Base-by-base conservation (phyloP, 2,329 filamentous ascomycete genomes). In the Davidsoniella virescens region DNA sequence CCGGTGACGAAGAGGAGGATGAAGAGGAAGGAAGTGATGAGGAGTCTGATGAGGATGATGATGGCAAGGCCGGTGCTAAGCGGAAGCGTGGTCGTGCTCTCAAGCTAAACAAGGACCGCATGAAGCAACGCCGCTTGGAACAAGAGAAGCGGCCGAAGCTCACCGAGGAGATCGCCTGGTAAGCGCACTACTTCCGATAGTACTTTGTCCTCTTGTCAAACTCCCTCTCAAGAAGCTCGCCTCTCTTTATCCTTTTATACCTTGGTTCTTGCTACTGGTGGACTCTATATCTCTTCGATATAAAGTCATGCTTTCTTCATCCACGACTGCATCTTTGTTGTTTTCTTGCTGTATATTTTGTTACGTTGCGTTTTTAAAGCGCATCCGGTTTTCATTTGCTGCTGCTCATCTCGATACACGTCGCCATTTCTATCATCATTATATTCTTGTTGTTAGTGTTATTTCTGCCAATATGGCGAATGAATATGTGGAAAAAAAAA, bases 21-120 rank as follows among this genome's bases (percentile, higher is more conserved):
- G 70, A 73, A 2, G 75, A 73, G 1, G 76, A 76, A 17, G 76
- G 78, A 10, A 72, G 72, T 5, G 75, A 76, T 33, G 68, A 68
- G 5, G 70, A 72, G 25, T 71, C 72, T 56, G 71, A 71, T 7
- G 73, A 73, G 48, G 73, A 72, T 47, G 49, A 53, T 70, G 69
- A 69, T 56, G 72, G 76, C 59, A 68, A 69, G 65, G 70, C 65
- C 3, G 78, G 68, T 64, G 79, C 65, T 53, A 75, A 74, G 65
- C 65, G 71, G 58, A 73, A 74, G 68, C 69, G 70, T 53, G 70
- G 66, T 54, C 62, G 63, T 25, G 70, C 65, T 39, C 63, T 68
- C 56, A 71, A 70, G 62, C 65, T 69, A 61, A 67, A 66, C 62
- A 68, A 68, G 64, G 56, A 59, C 51, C 55, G 56, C 44, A 53